These are phyloP conservation scores for Hyphodiscus hymeniophilus DNA, from an alignment of 495 filamentous ascomycete genomes.

Conservation along the genomic window DNA sequence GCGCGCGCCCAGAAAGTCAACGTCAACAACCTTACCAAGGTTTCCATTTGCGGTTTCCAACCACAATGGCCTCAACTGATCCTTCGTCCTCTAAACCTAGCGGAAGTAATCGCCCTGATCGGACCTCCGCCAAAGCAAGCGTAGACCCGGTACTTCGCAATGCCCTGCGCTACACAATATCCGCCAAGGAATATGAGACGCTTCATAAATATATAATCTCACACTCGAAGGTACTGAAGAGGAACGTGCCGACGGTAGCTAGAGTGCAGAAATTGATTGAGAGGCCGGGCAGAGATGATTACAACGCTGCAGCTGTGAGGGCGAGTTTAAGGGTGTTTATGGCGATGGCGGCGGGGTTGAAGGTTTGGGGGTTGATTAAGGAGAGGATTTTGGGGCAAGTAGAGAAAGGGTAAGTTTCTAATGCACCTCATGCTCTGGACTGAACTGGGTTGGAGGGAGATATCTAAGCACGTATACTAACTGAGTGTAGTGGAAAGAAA, in stretches of 20 bases:
- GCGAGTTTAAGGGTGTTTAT: slow-evolving; percentile 69
- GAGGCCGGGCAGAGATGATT: slow-evolving; percentile 46
- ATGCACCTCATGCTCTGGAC: too few relatives aligned
- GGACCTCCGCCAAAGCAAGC: slow-evolving; percentile 28
- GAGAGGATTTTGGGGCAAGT: slow-evolving; percentile 30
- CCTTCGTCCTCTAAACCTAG: too few relatives aligned
- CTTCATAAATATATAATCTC: slow-evolving; percentile 73
- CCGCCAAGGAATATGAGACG: slow-evolving; percentile 73
- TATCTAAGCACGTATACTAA: neutral
- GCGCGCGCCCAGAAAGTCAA: too few relatives aligned
- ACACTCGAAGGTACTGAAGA: slow-evolving; percentile 51
- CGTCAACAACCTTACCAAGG: too few relatives aligned
- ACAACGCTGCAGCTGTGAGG: slow-evolving; percentile 72
- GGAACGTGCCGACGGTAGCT: slow-evolving; percentile 47
- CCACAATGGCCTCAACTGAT: too few relatives aligned
- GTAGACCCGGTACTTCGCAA: slow-evolving; percentile 62
- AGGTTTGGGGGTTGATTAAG: slow-evolving; percentile 56
- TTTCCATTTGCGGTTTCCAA: too few relatives aligned
- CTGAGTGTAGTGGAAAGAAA: slow-evolving; percentile 28
- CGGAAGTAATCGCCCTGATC: neutral
- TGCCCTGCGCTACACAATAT: slow-evolving; percentile 74
- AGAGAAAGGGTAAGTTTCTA: slow-evolving; percentile 34
- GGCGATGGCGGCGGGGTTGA: slow-evolving; percentile 58
- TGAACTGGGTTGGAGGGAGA: neutral
- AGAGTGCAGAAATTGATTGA: slow-evolving; percentile 40